These are phyloP conservation scores for Dipodascopsis tothii DNA, from an alignment of 805 yeast genomes.

Conservation along the genomic window DNA sequence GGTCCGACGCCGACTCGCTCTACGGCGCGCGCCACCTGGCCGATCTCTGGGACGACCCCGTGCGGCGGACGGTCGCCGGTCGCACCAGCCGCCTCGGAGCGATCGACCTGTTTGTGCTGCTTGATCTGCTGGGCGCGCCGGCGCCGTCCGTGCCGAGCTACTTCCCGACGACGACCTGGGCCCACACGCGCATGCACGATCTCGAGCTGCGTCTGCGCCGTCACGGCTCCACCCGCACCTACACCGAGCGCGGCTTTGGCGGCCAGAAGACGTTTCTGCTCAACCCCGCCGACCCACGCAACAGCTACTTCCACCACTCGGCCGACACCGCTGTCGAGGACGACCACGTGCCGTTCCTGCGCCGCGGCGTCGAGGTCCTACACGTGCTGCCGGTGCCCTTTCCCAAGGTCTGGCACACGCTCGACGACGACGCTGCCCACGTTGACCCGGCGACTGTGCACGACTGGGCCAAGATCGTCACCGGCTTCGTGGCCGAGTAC, in stretches of 20 bases:
- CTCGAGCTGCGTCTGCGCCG: conserved; percentile 31
- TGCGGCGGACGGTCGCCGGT: conserved; percentile 9
- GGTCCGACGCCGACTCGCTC: conserved; percentile 47
- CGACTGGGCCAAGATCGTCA: conserved; percentile 42
- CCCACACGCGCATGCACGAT: conserved; percentile 34
- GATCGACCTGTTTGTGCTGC: conserved; percentile 42
- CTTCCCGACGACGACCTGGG: conserved; percentile 36
- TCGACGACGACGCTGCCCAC: conserved; percentile 40
- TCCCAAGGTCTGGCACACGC: conserved; percentile 49
- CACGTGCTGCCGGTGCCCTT: conserved; percentile 49
- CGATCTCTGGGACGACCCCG: conserved; percentile 30
- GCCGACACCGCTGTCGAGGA: conserved; percentile 34
- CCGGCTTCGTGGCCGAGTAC: conserved; percentile 30
- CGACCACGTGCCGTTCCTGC: conserved; percentile 49
- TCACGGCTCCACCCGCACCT: conserved; percentile 13
- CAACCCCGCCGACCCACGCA: conserved; percentile 1
- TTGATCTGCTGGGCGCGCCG: conserved; percentile 45
- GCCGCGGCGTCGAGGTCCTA: conserved; percentile 41
- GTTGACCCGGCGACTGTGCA: conserved; percentile 37
- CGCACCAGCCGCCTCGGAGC: conserved; percentile 26
- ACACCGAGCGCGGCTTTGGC: neutral
- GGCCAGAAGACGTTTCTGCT: conserved; percentile 1
- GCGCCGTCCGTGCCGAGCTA: conserved; percentile 37
- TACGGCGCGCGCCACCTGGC: conserved; percentile 52
- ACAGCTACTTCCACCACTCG: neutral